A percentile compares a stretch with the other conserved stretches of the same genome.
phyloP scores from a whole-genome alignment of 345 rosid genomes.

The Syzygium aqueum region DNA sequence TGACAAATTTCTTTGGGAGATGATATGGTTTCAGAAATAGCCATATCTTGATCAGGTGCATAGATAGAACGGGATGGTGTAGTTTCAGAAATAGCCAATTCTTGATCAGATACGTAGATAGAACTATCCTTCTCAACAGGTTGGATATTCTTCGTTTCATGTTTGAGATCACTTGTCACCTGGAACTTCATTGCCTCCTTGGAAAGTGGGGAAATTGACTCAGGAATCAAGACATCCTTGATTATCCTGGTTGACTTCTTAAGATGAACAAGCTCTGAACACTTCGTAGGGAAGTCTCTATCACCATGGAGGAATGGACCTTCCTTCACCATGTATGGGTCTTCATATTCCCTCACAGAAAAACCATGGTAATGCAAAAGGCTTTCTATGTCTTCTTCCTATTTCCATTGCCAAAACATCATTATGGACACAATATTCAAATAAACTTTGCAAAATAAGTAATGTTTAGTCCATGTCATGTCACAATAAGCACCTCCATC shows the following conservation, averaged over 20 bases:
- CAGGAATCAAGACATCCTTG: constrained; percentile 51
- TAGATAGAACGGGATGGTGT: constrained; percentile 17
- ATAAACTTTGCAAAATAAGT: background rate
- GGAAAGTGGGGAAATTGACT: constrained; percentile 14
- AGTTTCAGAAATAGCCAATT: constrained; percentile 32
- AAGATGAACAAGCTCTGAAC: constrained; percentile 73
- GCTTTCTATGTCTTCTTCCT: constrained; percentile 76
- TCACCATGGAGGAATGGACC: constrained; percentile 75
- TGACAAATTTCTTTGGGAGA: constrained; percentile 26
- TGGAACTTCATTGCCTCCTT: constrained; percentile 22
- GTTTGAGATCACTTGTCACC: constrained; percentile 16
- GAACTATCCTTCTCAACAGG: constrained; percentile 25
- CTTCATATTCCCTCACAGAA: constrained; percentile 67
- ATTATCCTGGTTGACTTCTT: constrained; percentile 60
- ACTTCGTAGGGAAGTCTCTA: constrained; percentile 67
- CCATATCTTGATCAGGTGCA: constrained; percentile 37
- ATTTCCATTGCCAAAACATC: constrained; percentile 16
- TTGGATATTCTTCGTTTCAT: constrained; percentile 13
- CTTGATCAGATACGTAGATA: constrained; percentile 22
- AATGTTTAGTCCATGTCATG: constrained; percentile 1
- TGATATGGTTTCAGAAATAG: constrained; percentile 20
- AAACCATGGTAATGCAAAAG: constrained; percentile 73
- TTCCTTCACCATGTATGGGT: constrained; percentile 90
- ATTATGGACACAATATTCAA: background rate
- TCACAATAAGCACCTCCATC: constrained; percentile 57